Evolutionary conservation across 371 early-diverging fungal genomes (phyloP).

Genomic region (Syncephalastrum contaminatum): DNA sequence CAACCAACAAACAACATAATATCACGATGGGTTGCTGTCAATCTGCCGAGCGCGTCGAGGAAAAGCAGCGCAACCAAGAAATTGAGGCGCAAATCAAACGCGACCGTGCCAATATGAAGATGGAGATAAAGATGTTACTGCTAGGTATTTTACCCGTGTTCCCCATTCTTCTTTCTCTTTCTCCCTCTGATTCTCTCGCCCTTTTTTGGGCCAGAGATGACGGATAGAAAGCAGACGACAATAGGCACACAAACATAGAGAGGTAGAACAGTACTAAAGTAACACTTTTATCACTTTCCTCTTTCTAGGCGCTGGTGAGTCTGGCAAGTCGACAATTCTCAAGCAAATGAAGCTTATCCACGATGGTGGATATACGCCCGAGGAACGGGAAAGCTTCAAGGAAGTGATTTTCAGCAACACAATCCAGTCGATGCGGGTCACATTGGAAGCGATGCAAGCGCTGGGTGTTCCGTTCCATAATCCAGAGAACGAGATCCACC

Average conservation of each 20-base stretch:
- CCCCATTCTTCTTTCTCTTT: too few relatives aligned
- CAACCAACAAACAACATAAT: conserved; percentile 1
- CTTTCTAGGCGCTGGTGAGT: conserved; percentile 88
- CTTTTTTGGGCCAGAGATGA: conserved; percentile 15
- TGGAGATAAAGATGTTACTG: conserved; percentile 93
- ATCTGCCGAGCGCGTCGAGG: conserved; percentile 79
- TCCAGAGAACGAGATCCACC: conserved; percentile 58
- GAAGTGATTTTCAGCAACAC: conserved; percentile 89
- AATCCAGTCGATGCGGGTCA: conserved; percentile 85
- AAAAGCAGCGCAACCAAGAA: conserved; percentile 74
- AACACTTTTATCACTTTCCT: too few relatives aligned
- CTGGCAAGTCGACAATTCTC: conserved; percentile 94
- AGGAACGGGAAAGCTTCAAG: conserved; percentile 84
- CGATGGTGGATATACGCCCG: conserved; percentile 82
- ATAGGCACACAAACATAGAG: too few relatives aligned
- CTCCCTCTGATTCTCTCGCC: not conserved
- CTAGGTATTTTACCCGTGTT: conserved; percentile 57
- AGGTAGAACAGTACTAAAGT: too few relatives aligned
- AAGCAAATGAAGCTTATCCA: conserved; percentile 97
- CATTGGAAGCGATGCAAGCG: conserved; percentile 84
- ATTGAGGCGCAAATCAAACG: conserved; percentile 84
- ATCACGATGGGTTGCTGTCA: conserved; percentile 81
- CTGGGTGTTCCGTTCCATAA: conserved; percentile 65
- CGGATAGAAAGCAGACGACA: too few relatives aligned
- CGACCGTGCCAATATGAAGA: conserved; percentile 72